Conservation (phyloP, 1,139 yeast genomes). For the Candida tropicalis region DNA sequence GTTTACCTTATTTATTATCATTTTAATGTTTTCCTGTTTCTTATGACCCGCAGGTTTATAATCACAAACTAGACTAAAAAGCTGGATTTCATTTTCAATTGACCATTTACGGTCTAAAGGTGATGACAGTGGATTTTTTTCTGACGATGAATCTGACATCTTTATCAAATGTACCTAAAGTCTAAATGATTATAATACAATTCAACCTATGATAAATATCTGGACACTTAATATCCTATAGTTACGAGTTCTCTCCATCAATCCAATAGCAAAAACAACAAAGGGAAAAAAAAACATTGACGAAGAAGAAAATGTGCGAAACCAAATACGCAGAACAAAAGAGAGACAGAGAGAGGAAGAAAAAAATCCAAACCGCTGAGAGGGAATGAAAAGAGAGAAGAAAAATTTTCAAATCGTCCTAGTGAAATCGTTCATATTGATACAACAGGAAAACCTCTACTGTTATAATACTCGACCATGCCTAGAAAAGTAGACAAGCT, state of each 20-base stretch:
- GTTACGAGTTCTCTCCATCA: background rate
- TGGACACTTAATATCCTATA: too few species aligned
- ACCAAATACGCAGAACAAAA: too few species aligned
- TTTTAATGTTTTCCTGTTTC: slow-evolving; percentile 60
- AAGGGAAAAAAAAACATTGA: slow-evolving; percentile 2
- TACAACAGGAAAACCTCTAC: background rate
- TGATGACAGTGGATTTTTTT: background rate
- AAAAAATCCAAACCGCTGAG: too few species aligned
- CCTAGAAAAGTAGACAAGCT: slow-evolving; percentile 63
- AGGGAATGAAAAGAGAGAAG: background rate
- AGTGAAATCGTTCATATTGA: too few species aligned
- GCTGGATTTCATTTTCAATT: slow-evolving; percentile 63
- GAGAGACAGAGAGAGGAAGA: too few species aligned
- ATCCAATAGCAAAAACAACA: background rate
- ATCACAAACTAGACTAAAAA: slow-evolving; percentile 68
- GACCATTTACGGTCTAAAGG: slow-evolving; percentile 45
- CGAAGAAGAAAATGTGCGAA: too few species aligned
- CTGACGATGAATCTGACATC: background rate
- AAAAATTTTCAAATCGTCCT: background rate
- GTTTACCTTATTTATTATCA: slow-evolving; percentile 57
- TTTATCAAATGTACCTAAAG: background rate
- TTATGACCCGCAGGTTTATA: slow-evolving; percentile 65
- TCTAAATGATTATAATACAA: background rate
- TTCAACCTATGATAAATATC: too few species aligned
- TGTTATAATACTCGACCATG: slow-evolving; percentile 48